A percentile compares a stretch with the other conserved stretches of the same genome.
phyloP scores from a whole-genome alignment of 768 basidiomycete species.

The Polyporus arcularius region DNA sequence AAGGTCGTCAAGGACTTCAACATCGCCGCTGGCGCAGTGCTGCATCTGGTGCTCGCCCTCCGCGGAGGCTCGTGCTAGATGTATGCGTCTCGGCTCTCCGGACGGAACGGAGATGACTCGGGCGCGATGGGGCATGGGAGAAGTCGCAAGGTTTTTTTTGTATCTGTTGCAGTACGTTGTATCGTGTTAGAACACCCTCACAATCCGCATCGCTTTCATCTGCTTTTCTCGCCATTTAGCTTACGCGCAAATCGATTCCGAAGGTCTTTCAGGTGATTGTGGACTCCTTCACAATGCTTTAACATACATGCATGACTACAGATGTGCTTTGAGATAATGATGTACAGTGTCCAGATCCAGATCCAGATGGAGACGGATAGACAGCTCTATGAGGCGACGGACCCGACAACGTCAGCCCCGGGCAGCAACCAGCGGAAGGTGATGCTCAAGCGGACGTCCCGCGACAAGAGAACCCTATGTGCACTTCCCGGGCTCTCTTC shows the following conservation, averaged over 20 bases:
- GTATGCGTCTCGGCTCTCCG: background rate
- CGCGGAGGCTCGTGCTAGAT: conserved; percentile 74
- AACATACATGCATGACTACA: background rate
- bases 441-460: conserved; percentile 70
- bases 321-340: background rate
- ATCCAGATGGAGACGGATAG: background rate
- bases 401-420: conserved; percentile 76
- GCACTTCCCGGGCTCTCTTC: conserved; percentile 28
- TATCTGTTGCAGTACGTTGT: conserved; percentile 12
- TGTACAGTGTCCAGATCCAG: background rate
- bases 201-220: conserved; percentile 6
- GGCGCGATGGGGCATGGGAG: background rate
- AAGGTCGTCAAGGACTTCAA: conserved; percentile 86
- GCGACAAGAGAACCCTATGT: conserved; percentile 42
- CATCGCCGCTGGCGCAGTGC: conserved; percentile 80
- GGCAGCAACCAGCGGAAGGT: conserved; percentile 87
- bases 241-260: background rate
- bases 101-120: background rate
- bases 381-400: background rate
- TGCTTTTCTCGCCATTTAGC: background rate
- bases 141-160: conserved; percentile 1
- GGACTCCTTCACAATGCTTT: background rate
- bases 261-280: background rate
- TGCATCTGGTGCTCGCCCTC: conserved; percentile 94
- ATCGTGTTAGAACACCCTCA: conserved; percentile 2